Base-by-base conservation (phyloP, 805 yeast genomes). In the Limtongozyma cylindracea region DNA sequence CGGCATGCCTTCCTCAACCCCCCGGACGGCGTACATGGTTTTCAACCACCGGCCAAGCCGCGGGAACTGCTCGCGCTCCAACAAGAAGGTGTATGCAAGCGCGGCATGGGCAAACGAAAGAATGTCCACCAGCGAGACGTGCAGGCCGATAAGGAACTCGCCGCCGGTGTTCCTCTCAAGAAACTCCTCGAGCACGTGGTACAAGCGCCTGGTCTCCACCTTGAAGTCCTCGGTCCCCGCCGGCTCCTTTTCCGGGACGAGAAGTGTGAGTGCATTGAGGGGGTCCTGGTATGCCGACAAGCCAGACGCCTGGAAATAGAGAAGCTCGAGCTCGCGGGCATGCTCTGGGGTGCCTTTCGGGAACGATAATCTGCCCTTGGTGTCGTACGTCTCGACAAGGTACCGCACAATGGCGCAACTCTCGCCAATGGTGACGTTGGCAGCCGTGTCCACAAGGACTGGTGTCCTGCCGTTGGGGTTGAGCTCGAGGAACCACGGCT, bases 261-360 rank as follows among this genome's bases (percentile, higher is more conserved):
- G 51, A 4, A 24, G 11, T 2, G 27, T 18, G 34, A 65, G 67
- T 34, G 57, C 66, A 27, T 40, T 36, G 19, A 58, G 60, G 34
- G 65, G 73, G 8, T 76, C 74, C 32, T 56, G 65, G 53, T 55
- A 60, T 25, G 74, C 72, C 16, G 69, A 68, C 19, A 57, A 40
- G 5, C 60, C 28, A 6, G 68, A 63, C 44, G 58, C 52, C 31
- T 63, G 70, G 49, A 61, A 66, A n/a, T n/a, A n/a, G n/a, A n/a
- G n/a, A n/a, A n/a, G n/a, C n/a, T n/a, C n/a, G n/a, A n/a, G n/a
- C n/a, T n/a, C n/a, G n/a, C n/a, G n/a, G n/a, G n/a, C n/a, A n/a
- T n/a, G n/a, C n/a, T n/a, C n/a, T n/a, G n/a, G n/a, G n/a, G n/a
- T n/a, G n/a, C n/a, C 18, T 10, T n/a, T 9, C 7, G 18, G 18